A percentile compares a stretch with the other conserved stretches of the same genome.
Evolutionary conservation across 2,329 filamentous ascomycete genomes (phyloP).

Genomic region (Salinomyces thailandicus): DNA sequence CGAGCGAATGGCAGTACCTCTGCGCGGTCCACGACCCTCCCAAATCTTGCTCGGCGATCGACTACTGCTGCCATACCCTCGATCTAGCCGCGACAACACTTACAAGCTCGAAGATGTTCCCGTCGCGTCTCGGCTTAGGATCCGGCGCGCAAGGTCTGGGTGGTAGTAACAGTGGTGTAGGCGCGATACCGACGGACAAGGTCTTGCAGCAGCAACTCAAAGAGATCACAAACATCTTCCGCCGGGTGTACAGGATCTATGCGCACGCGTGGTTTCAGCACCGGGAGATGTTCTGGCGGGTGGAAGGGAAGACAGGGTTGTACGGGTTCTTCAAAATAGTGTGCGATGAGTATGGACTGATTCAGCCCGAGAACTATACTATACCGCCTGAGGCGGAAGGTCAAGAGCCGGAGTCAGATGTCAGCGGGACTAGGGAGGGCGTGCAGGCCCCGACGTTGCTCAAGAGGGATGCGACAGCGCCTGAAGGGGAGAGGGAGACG

Average conservation of each 20-base stretch:
- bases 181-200: constrained; percentile 15
- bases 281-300: constrained; percentile 84
- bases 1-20: constrained; percentile 96
- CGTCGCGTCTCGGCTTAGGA: constrained; percentile 62
- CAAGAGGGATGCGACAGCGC: constrained; percentile 22
- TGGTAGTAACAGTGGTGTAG: constrained; percentile 9
- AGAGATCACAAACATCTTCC: constrained; percentile 89
- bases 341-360: constrained; percentile 79
- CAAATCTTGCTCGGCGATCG: constrained; percentile 94
- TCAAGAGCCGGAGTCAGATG: constrained; percentile 40
- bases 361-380: constrained; percentile 92
- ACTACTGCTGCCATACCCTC: constrained; percentile 97
- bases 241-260: constrained; percentile 89
- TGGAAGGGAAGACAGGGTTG: constrained; percentile 80
- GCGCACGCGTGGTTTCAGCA: constrained; percentile 99
- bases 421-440: constrained; percentile 1
- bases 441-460: constrained; percentile 23
- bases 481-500: constrained; percentile 11
- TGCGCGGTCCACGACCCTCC: constrained; percentile 95
- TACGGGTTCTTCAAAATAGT: constrained; percentile 97
- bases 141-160: constrained; percentile 19
- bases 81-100: constrained; percentile 96
- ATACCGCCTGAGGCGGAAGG: constrained; percentile 89
- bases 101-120: constrained; percentile 90
- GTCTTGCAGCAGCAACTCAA: constrained; percentile 51